Base-by-base conservation (phyloP, 352 stramenopile species). In the Pythium periplocum region DNA sequence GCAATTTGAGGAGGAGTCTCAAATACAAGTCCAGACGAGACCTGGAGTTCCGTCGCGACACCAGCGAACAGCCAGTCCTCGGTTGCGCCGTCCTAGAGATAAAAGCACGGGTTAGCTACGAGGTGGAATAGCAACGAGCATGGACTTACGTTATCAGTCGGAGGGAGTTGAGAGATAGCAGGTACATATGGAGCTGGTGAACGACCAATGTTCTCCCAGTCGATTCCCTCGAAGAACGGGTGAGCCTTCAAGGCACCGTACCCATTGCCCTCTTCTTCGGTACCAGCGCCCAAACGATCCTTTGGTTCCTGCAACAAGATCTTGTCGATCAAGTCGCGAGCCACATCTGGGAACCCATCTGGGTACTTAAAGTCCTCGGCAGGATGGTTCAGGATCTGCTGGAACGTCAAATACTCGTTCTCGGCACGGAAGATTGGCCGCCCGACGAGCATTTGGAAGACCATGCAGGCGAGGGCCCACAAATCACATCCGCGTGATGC, bases 341-440 rank as follows among this genome's bases (percentile, higher is more conserved):
- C 84, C 3, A 87, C 73, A 1, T 71, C 58, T 1, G 80, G 77
- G 44, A 90, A 80, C 32, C 61, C 66, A 2, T 67, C 53, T 0
- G 84, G 84, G 51, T 92, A 94, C 43, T 57, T 51, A 64, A 94
- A 92, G 36, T 88, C 74, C 52, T 90, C 84, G 5, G 79, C 70
- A 10, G 82, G 81, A 52, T 94, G 84, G 60, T 91, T 91, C 44
- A 94, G 61, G 53, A 94, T 94, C 61, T 93, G 78, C 61, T 96
- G 83, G 60, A 96, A 96, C 38, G 87, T 96, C 8, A 96, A 68
- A 43, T 96, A 96, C 46, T 97, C 90, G 49, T 93, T 96, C 53
- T 93, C 86, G 1, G 80, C 90, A 3, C 83, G 75, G 64, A 97
- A 97, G 43, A 93, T 87, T 26, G 86, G 80, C 40, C 71, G 57